Conservation (phyloP, 139 green algal genomes). For the Chlorella sorokiniana region DNA sequence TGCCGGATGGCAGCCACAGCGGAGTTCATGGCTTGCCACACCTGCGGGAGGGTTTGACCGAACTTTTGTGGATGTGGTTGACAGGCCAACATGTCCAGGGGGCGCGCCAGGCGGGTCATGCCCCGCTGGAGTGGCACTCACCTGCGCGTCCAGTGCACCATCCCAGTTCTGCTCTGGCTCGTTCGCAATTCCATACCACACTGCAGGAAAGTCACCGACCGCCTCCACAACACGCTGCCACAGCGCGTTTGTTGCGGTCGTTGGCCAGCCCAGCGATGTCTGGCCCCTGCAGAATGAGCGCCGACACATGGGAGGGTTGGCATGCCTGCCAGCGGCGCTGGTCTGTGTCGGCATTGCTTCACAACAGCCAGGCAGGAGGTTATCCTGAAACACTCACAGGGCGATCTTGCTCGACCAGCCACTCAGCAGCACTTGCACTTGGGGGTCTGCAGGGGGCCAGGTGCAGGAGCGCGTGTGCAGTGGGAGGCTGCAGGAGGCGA, state of each 20-base stretch:
- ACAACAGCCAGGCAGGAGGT: not conserved
- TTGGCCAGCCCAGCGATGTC: not conserved
- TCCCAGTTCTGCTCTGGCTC: slow-evolving; percentile 17
- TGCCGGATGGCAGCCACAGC: not conserved
- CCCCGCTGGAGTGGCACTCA: not conserved
- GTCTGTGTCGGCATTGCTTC: not conserved
- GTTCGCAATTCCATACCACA: slow-evolving; percentile 14
- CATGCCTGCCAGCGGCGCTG: not conserved
- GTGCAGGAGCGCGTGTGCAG: not conserved
- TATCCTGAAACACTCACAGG: not conserved
- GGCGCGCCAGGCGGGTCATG: not conserved
- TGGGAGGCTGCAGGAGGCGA: not conserved
- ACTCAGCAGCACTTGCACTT: not conserved
- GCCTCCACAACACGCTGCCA: not conserved
- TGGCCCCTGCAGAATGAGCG: not conserved
- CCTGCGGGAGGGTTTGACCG: not conserved
- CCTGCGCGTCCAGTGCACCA: slow-evolving; percentile 7
- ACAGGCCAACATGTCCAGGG: not conserved
- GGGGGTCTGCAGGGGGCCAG: not conserved
- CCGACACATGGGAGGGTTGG: not conserved
- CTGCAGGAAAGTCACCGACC: not conserved
- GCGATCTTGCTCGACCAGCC: not conserved
- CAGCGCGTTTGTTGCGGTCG: not conserved
- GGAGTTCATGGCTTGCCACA: slow-evolving; percentile 11
- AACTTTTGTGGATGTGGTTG: not conserved